phyloP scores from a whole-genome alignment of 202 grass and related monocot species.

The Zizania palustris region DNA sequence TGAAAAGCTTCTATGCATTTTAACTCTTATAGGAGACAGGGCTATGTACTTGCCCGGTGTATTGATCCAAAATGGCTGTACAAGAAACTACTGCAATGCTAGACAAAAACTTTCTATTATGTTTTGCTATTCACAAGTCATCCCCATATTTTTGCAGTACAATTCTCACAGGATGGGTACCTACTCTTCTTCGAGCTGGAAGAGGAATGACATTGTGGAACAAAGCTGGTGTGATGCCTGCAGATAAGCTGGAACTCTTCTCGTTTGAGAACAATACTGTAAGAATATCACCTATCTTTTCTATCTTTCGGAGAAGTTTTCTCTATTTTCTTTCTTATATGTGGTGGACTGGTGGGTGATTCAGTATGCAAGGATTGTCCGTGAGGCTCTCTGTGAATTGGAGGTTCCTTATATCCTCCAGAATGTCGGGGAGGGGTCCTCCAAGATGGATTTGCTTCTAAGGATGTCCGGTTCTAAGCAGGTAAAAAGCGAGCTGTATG shows the following conservation, averaged over 20 bases:
- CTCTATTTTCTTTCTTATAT: slow-evolving; percentile 4
- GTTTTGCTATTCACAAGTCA: not conserved
- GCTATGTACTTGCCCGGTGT: not conserved
- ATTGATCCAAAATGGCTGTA: not conserved
- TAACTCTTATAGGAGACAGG: slow-evolving; percentile 1
- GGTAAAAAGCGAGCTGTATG: slow-evolving; percentile 40
- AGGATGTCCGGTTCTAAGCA: slow-evolving; percentile 54
- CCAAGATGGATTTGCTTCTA: slow-evolving; percentile 59
- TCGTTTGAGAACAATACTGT: slow-evolving; percentile 89
- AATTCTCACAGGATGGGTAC: slow-evolving; percentile 86
- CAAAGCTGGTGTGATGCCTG: slow-evolving; percentile 61
- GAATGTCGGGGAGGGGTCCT: slow-evolving; percentile 72
- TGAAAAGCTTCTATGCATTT: not conserved
- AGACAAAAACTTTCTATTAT: not conserved
- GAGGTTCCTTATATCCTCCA: slow-evolving; percentile 88
- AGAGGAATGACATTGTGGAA: slow-evolving; percentile 86
- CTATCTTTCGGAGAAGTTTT: not conserved
- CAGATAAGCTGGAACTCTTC: slow-evolving; percentile 76
- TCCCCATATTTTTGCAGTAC: slow-evolving; percentile 51
- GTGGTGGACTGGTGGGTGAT: not conserved
- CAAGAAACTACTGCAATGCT: slow-evolving; percentile 1
- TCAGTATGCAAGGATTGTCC: slow-evolving; percentile 82
- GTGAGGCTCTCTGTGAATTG: slow-evolving; percentile 85
- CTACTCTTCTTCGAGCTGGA: slow-evolving; percentile 80
- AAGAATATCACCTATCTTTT: slow-evolving; percentile 22